A percentile compares a stretch with the other conserved stretches of the same genome.
Conservation (phyloP, 495 filamentous ascomycete genomes). For the Lichenothelia convexa region DNA sequence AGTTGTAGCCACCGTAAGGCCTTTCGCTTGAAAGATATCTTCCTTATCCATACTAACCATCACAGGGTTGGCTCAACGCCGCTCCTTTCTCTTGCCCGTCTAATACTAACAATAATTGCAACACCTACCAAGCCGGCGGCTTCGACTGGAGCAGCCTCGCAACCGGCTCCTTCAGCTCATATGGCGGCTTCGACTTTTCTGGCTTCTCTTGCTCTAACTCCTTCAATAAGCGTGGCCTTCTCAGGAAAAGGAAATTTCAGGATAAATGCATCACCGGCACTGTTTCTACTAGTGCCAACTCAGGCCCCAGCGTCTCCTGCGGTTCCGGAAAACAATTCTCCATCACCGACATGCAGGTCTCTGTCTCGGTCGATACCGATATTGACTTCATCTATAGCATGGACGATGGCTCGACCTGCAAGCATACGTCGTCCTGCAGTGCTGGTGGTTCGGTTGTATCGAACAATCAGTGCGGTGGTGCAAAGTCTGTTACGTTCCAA, state of each 20-base stretch:
- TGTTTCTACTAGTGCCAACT: slow-evolving; percentile 22
- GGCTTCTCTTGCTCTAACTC: slow-evolving; percentile 47
- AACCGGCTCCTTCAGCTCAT: slow-evolving; percentile 43
- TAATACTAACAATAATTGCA: slow-evolving; percentile 65
- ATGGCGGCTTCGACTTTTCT: slow-evolving; percentile 52
- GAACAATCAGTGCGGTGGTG: slow-evolving; percentile 86
- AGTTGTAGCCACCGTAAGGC: slow-evolving; percentile 35
- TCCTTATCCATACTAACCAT: neutral
- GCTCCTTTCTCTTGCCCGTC: slow-evolving; percentile 43
- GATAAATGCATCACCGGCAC: slow-evolving; percentile 49
- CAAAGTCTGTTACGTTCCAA: slow-evolving; percentile 57
- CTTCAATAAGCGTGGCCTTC: slow-evolving; percentile 27
- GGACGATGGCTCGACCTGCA: slow-evolving; percentile 62
- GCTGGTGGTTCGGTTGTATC: slow-evolving; percentile 43
- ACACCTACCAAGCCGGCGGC: slow-evolving; percentile 41
- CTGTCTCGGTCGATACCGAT: slow-evolving; percentile 52
- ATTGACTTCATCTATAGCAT: slow-evolving; percentile 71
- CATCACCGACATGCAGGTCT: slow-evolving; percentile 50
- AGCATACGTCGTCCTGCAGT: slow-evolving; percentile 46
- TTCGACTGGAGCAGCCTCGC: slow-evolving; percentile 51
- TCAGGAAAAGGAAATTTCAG: slow-evolving; percentile 26
- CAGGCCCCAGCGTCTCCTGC: slow-evolving; percentile 39
- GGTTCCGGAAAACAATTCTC: slow-evolving; percentile 43
- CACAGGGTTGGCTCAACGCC: slow-evolving; percentile 34
- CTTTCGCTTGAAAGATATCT: slow-evolving; percentile 1